Percentiles rank a stretch among this genome's conserved stretches.
phyloP scores from a whole-genome alignment of 306 rosid genomes.

The Castanea mollissima region DNA sequence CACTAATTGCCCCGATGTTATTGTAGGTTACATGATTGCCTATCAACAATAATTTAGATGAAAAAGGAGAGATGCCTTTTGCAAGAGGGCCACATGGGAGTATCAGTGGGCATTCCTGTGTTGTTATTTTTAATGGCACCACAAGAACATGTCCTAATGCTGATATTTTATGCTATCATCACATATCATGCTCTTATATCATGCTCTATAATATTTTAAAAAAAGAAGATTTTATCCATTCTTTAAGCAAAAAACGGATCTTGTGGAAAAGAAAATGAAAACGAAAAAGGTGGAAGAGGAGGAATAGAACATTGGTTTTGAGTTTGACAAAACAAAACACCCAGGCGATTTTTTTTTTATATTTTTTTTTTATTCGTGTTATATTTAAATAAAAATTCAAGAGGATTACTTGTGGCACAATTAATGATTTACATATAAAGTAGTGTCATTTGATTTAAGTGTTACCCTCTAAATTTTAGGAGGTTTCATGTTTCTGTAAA shows the following conservation, averaged over 20 bases:
- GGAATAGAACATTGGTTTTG: background rate
- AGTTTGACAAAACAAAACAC: too few relatives aligned
- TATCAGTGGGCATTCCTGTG: constrained; percentile 32
- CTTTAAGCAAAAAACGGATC: constrained; percentile 37
- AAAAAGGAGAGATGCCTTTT: constrained; percentile 20
- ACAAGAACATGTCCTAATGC: constrained; percentile 39
- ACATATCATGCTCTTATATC: constrained; percentile 40
- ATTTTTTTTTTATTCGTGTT: too few relatives aligned
- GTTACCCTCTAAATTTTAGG: too few relatives aligned
- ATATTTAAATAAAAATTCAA: too few relatives aligned
- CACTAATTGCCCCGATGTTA: constrained; percentile 7
- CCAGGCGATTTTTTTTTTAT: too few relatives aligned
- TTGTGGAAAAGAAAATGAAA: background rate
- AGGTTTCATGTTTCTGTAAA: too few relatives aligned
- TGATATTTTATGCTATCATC: constrained; percentile 32
- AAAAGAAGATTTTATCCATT: constrained; percentile 26
- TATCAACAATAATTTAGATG: constrained; percentile 23
- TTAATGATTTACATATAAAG: too few relatives aligned
- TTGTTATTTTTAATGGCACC: constrained; percentile 42
- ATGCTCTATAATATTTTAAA: constrained; percentile 5
- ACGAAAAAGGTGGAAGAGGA: constrained; percentile 5
- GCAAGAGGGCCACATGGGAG: constrained; percentile 42
- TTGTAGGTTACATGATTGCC: constrained; percentile 27
- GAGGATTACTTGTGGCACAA: too few relatives aligned
- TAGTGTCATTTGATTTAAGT: too few relatives aligned